These are phyloP conservation scores for Colletotrichum coccodes DNA, from an alignment of 2,329 filamentous ascomycete genomes.

Conservation along the genomic window DNA sequence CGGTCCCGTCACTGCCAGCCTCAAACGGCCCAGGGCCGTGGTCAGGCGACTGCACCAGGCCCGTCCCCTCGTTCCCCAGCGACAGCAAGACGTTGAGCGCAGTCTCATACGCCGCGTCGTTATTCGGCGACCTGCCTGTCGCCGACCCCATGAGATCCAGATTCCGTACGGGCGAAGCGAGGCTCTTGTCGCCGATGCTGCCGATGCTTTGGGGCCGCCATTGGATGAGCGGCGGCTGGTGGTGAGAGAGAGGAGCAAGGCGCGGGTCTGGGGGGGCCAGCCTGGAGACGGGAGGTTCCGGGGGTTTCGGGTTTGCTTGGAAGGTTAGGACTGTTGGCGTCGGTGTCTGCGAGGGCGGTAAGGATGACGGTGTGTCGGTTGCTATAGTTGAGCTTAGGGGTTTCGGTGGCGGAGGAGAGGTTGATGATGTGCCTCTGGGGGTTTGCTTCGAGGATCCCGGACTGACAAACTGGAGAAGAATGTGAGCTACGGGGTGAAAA, in stretches of 20 bases:
- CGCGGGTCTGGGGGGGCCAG: constrained; percentile 14
- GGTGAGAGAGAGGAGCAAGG: not conserved
- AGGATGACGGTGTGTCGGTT: not conserved
- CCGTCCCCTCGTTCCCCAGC: constrained; percentile 40
- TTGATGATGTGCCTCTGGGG: not conserved
- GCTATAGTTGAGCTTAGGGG: not conserved
- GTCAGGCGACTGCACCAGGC: not conserved
- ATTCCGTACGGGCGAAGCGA: constrained; percentile 1
- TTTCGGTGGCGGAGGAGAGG: not conserved
- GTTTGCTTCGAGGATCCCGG: not conserved
- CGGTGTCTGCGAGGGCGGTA: not conserved
- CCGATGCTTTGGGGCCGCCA: constrained; percentile 16
- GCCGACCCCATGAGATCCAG: constrained; percentile 1
- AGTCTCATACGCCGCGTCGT: constrained; percentile 40
- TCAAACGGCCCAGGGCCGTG: not conserved
- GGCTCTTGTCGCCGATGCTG: constrained; percentile 8
- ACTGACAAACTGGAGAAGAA: constrained; percentile 23
- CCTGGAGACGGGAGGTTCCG: not conserved
- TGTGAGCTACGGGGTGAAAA: not conserved
- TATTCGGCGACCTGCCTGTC: not conserved
- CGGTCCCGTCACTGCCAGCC: not conserved
- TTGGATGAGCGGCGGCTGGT: not conserved
- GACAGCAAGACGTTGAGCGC: constrained; percentile 46
- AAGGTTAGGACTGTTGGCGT: not conserved
- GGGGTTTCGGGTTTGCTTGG: not conserved